Evolutionary conservation across 768 basidiomycete genomes (phyloP).

Genomic region (Fomitopsis serialis): DNA sequence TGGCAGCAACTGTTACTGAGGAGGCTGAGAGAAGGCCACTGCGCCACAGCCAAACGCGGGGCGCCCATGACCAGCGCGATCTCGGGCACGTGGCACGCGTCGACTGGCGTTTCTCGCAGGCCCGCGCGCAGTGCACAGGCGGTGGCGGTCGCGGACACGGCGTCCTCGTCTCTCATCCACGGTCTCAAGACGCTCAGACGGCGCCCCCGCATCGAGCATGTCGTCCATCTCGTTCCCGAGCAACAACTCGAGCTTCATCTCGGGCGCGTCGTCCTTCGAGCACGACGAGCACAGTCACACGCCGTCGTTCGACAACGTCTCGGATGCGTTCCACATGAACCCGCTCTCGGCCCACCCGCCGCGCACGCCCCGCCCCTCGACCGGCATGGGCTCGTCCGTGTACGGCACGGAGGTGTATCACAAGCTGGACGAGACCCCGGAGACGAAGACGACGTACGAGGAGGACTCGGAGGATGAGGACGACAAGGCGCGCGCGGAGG

Average conservation of each 20-base stretch:
- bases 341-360: slow-evolving; percentile 77
- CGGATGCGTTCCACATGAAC: slow-evolving; percentile 68
- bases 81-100: slow-evolving; percentile 10
- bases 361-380: slow-evolving; percentile 62
- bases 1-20: too few species aligned
- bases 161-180: background rate
- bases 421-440: slow-evolving; percentile 29
- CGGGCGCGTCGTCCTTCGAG: slow-evolving; percentile 35
- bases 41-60: background rate
- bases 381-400: slow-evolving; percentile 30
- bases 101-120: slow-evolving; percentile 2
- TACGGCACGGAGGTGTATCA: slow-evolving; percentile 42
- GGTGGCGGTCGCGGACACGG: background rate
- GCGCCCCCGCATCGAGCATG: slow-evolving; percentile 34
- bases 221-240: slow-evolving; percentile 63
- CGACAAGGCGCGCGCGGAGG: slow-evolving; percentile 27
- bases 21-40: background rate
- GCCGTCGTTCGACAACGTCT: slow-evolving; percentile 44
- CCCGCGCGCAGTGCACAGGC: background rate
- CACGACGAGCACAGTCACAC: slow-evolving; percentile 45
- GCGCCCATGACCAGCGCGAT: slow-evolving; percentile 2
- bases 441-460: slow-evolving; percentile 19
- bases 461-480: slow-evolving; percentile 26
- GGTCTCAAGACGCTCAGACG: too few species aligned
- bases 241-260: slow-evolving; percentile 29